Base-by-base conservation (phyloP, 805 yeast genomes). In the Metschnikowia santaceciliae region DNA sequence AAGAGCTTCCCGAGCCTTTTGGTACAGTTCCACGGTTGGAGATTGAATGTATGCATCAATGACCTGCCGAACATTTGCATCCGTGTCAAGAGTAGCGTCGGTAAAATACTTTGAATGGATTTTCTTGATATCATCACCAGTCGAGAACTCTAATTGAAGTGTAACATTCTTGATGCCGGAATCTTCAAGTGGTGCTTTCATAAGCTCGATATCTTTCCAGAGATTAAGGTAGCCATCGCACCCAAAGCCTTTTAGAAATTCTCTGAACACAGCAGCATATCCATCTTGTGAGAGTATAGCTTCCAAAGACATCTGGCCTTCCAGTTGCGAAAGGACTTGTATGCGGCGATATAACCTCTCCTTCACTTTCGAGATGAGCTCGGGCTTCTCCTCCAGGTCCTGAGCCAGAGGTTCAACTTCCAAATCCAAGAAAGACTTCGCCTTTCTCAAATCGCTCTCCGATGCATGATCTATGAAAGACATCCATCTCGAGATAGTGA, bases 131-230 rank as follows among this genome's bases (percentile, higher is more conserved):
- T 85, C 90, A 6, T 77, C 80, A 3, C 72, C 65, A 45, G 78
- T 81, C 0, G 79, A 65, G 46, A 77, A 68, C 50, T 76, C 80
- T 13, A 71, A 58, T 1, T 72, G 69, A 4, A 75, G 53, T 0
- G 72, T 60, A 52, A 77, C 62, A 36, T 57, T 66, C 45, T 65
- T 48, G 4, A 61, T 49, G 22, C 61, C 50, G 20, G 61, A 39
- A 51, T 79, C 86, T 54, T 83, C 88, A 15, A 90, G 65, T 0
- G 97, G 96, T 45, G 86, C 86, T 58, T 82, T 81, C 36, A 88
- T 76, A 0, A 78, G 73, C 53, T 88, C 86, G 2, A 89, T 84
- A 2, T 80, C 76, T 4, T 78, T 63, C 89, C 90, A 87, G 53
- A 81, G 82, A 41, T 83, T 83, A 3, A 89, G 60, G 14, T 46